Evolutionary conservation across 1,284 basidiomycete species (phyloP), one percentile per base, ranked within the genome.

Genomic region (Moesziomyces parantarcticus): DNA sequence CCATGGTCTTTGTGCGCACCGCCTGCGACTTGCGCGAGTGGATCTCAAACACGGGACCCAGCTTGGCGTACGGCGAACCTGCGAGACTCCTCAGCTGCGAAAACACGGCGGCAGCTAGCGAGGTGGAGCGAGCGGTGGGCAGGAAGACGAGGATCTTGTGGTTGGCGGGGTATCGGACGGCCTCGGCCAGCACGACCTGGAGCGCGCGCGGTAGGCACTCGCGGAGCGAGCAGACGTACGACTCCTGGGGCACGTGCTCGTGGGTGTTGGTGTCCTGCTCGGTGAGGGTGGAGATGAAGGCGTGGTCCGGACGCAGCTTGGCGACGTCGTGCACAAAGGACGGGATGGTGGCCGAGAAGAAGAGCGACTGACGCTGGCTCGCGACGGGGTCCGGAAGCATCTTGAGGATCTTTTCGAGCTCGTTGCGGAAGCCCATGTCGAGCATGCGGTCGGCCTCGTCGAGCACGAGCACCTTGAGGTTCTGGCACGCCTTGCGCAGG

Each of bases 221-320:
- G 8, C 50, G 47, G 5, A 72, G 50, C 5, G 75, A 45, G 42
- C 64, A 59, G 47, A 75, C 21, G 54, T 58, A 26, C 20, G 62
- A 68, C 41, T 78, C 76, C 83, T 91, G 90, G 20, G 86, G 85
- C 9, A 91, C 90, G 71, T 90, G 89, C 75, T 88, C 86, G 80
- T 91, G 90, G 1, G 89, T 89, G 74, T 90, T 89, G 32, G 86
- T 84, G 70, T 91, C 90, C 58, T 89, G 87, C 22, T 87, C 87
- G 13, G 84, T 85, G 23, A 91, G 84, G 6, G 90, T 90, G 22
- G 88, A 88, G 71, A 91, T 86, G 78, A 90, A 90, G 49, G 86
- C 84, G 84, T 90, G 87, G 56, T 87, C 85, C n/a, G 64, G 64
- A 7, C 53, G 53, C 10, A 78, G 62, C 42, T 73, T 65, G 50